phyloP scores from a whole-genome alignment of 2,329 filamentous ascomycete genomes.

The Dissoconium aciculare region DNA sequence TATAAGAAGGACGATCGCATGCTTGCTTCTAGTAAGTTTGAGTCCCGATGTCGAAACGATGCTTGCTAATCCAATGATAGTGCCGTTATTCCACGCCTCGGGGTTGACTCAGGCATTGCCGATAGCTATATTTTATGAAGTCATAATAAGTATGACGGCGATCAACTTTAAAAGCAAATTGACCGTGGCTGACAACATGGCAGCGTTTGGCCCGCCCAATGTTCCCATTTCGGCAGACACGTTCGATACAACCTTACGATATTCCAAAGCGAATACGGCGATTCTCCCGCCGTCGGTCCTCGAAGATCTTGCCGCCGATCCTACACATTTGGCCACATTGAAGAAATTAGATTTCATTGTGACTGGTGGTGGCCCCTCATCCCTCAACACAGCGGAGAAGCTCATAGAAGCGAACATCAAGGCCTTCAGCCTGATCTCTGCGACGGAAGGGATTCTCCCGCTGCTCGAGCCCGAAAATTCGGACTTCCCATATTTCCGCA shows the following conservation, averaged over 20 bases:
- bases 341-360: conserved; percentile 7
- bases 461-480: not conserved
- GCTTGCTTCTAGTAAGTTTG: not conserved
- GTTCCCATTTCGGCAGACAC: not conserved
- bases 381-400: not conserved
- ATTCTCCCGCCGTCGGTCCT: conserved; percentile 10
- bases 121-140: not conserved
- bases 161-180: too few relatives aligned
- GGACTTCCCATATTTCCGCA: conserved; percentile 6
- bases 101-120: too few relatives aligned
- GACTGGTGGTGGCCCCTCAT: conserved; percentile 10
- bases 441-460: conserved; percentile 3
- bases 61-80: too few relatives aligned
- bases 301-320: conserved; percentile 8
- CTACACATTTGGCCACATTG: conserved; percentile 8
- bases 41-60: too few relatives aligned
- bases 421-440: not conserved
- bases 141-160: too few relatives aligned
- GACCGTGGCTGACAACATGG: too few relatives aligned
- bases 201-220: not conserved
- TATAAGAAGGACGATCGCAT: not conserved
- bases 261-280: not conserved
- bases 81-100: not conserved
- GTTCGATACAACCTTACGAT: not conserved
- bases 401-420: conserved; percentile 2